These are phyloP conservation scores for Cryoendolithus antarcticus DNA, from an alignment of 2,329 filamentous ascomycete species.

Conservation along the genomic window DNA sequence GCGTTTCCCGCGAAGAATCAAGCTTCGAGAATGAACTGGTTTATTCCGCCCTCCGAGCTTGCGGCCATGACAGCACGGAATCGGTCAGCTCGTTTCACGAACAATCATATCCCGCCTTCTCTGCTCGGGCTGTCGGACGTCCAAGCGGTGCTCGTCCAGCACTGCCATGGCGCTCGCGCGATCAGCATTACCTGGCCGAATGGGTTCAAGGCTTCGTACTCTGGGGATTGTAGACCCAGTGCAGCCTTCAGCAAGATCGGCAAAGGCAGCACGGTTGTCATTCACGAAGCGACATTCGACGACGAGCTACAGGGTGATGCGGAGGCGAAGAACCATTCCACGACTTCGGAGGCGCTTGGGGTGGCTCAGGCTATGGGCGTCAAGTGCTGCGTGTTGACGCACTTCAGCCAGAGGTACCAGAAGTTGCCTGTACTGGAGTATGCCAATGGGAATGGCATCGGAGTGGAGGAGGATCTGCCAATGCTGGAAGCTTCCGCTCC, in stretches of 20 bases:
- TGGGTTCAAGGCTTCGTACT: conserved; percentile 81
- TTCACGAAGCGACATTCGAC: conserved; percentile 95
- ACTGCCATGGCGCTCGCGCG: conserved; percentile 70
- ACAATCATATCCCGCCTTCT: conserved; percentile 17
- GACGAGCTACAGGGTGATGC: conserved; percentile 72
- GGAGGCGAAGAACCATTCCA: conserved; percentile 77
- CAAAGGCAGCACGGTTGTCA: conserved; percentile 62
- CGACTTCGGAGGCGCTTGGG: conserved; percentile 70
- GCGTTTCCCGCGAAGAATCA: conserved; percentile 11
- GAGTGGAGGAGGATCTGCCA: conserved; percentile 12
- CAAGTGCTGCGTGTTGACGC: conserved; percentile 69
- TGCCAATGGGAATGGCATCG: conserved; percentile 7
- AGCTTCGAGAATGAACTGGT: conserved; percentile 22
- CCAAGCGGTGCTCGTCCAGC: conserved; percentile 55
- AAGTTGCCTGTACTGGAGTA: conserved; percentile 49
- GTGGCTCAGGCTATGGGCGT: conserved; percentile 71
- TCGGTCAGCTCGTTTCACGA: conserved; percentile 16
- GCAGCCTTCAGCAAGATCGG: conserved; percentile 58
- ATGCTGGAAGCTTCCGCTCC: conserved; percentile 17
- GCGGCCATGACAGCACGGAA: conserved; percentile 9
- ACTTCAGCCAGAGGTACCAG: conserved; percentile 90
- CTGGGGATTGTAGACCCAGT: conserved; percentile 82
- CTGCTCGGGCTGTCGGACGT: conserved; percentile 54
- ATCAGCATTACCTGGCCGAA: conserved; percentile 65
- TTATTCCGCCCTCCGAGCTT: conserved; percentile 16